These are phyloP conservation scores for Bretziella fagacearum DNA, from an alignment of 2,329 filamentous ascomycete species.

Conservation along the genomic window DNA sequence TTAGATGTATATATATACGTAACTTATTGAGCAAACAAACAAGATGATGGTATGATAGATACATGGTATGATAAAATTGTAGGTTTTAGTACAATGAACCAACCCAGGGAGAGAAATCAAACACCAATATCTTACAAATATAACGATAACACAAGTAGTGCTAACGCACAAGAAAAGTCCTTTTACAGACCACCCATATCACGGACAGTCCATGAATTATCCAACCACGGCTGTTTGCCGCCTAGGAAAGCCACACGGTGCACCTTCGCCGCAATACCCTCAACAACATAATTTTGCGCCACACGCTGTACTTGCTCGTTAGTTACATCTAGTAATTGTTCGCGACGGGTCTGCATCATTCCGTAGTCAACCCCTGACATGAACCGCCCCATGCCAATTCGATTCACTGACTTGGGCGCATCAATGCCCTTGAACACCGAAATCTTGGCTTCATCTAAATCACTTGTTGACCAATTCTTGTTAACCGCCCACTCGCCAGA, in stretches of 20 bases:
- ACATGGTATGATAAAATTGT: conserved; percentile 13
- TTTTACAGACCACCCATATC: conserved; percentile 51
- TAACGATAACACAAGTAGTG: no score
- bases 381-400: conserved; percentile 76
- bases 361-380: conserved; percentile 69
- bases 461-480: conserved; percentile 62
- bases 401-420: conserved; percentile 70
- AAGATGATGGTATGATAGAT: conserved; percentile 5
- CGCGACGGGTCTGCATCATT: conserved; percentile 73
- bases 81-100: not conserved
- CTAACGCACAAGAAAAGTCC: conserved; percentile 2
- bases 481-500: conserved; percentile 72
- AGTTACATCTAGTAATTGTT: conserved; percentile 72
- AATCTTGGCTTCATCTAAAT: conserved; percentile 91
- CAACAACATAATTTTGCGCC: conserved; percentile 67
- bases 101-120: no score
- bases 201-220: conserved; percentile 54
- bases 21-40: not conserved
- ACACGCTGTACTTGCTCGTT: conserved; percentile 63
- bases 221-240: conserved; percentile 65
- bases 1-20: not conserved
- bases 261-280: conserved; percentile 40
- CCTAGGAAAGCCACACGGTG: conserved; percentile 61
- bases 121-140: no score
- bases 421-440: conserved; percentile 86